A percentile compares a stretch with the other conserved stretches of the same genome.
Evolutionary conservation across 306 rosid species (phyloP).

Genomic region (Acacia acuminata): DNA sequence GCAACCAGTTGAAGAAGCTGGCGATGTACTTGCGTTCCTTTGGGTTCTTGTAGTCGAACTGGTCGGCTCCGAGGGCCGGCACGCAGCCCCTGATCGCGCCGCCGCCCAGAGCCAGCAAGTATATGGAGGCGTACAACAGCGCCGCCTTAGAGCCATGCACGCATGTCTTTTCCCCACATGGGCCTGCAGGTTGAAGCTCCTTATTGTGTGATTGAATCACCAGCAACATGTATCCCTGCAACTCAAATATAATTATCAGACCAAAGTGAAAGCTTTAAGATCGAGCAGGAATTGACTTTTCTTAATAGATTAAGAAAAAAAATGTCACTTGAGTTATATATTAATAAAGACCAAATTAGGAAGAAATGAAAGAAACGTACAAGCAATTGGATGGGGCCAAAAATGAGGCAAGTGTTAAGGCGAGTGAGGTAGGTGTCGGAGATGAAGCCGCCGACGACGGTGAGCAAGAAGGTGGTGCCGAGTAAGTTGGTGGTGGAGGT

Average conservation of each 20-base stretch:
- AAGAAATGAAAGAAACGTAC: neutral
- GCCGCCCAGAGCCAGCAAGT: constrained; percentile 58
- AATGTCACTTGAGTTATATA: too few relatives aligned
- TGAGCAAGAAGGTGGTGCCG: constrained; percentile 53
- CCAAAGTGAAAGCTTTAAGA: neutral
- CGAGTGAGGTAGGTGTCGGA: constrained; percentile 59
- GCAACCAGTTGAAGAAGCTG: constrained; percentile 61
- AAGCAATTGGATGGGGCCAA: constrained; percentile 44
- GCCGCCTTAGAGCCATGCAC: constrained; percentile 49
- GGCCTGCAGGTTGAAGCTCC: constrained; percentile 46
- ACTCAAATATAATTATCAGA: neutral
- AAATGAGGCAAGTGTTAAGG: constrained; percentile 60
- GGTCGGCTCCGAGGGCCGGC: constrained; percentile 63
- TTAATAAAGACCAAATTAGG: too few relatives aligned
- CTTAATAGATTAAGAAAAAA: too few relatives aligned
- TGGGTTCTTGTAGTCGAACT: constrained; percentile 49
- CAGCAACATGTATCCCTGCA: constrained; percentile 51
- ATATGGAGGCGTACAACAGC: constrained; percentile 46
- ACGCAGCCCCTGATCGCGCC: constrained; percentile 62
- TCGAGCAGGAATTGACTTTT: too few relatives aligned
- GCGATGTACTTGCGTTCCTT: constrained; percentile 43
- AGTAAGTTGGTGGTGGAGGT: constrained; percentile 59
- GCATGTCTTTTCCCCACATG: constrained; percentile 44
- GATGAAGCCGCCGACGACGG: constrained; percentile 60
- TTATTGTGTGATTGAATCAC: constrained; percentile 49